Evolutionary conservation across 768 basidiomycete genomes (phyloP).

Genomic region (Tulasnella sp.): DNA sequence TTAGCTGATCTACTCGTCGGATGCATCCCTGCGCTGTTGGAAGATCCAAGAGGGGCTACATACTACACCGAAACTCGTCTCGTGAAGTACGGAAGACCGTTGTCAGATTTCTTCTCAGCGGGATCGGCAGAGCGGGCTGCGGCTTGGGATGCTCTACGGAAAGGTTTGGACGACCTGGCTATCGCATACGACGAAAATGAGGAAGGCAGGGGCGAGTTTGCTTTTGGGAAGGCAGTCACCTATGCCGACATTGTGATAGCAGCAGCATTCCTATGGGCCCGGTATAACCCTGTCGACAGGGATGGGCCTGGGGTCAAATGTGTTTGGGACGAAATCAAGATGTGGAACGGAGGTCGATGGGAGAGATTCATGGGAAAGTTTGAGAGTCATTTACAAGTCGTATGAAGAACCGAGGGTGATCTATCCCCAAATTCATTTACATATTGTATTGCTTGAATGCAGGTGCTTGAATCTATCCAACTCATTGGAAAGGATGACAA

Average conservation of each 20-base stretch:
- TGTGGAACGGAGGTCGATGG: conserved; percentile 65
- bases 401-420: no score
- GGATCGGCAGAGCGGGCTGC: conserved; percentile 31
- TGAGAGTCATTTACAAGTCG: background rate
- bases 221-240: conserved; percentile 50
- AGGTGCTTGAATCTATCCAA: no score
- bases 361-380: conserved; percentile 45
- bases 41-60: background rate
- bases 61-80: conserved; percentile 1
- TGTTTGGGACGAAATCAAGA: conserved; percentile 54
- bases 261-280: conserved; percentile 62
- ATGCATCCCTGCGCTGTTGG: conserved; percentile 26
- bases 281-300: conserved; percentile 50
- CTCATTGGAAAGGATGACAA: no score
- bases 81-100: conserved; percentile 38
- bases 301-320: conserved; percentile 26
- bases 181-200: background rate
- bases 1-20: conserved; percentile 62
- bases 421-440: no score
- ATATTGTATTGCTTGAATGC: no score
- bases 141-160: background rate
- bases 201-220: background rate
- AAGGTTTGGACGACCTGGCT: background rate
- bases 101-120: conserved; percentile 53
- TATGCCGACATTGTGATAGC: conserved; percentile 68